Percentiles rank a stretch among this genome's conserved stretches.
Conservation (phyloP, 352 stramenopile genomes). For the Blastocystis sp. region DNA sequence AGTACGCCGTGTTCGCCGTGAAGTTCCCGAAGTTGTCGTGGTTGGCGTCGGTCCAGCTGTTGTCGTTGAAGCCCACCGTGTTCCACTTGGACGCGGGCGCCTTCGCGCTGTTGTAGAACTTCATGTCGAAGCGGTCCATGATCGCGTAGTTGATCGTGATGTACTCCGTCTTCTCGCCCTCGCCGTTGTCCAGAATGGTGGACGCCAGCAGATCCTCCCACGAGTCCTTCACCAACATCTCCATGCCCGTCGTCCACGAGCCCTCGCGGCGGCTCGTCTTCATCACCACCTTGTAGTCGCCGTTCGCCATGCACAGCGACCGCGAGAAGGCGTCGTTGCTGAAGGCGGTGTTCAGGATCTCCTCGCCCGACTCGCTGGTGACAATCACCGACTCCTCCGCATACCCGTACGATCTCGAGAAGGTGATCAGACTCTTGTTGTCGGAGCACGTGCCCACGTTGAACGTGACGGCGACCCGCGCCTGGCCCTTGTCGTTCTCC, state of each 20-base stretch:
- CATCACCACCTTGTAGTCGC: constrained; percentile 5
- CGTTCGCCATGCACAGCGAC: constrained; percentile 5
- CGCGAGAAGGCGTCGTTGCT: neutral
- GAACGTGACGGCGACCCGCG: neutral
- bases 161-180: constrained; percentile 22
- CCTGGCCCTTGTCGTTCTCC: neutral
- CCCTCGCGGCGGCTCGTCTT: neutral
- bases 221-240: constrained; percentile 13
- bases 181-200: neutral
- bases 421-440: neutral
- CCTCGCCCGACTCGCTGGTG: neutral
- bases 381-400: neutral
- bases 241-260: neutral
- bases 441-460: constrained; percentile 43
- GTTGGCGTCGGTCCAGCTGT: neutral
- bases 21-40: constrained; percentile 21
- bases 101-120: constrained; percentile 8
- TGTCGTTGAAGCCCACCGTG: constrained; percentile 19
- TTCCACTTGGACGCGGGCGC: constrained; percentile 12
- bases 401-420: neutral
- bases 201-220: constrained; percentile 7
- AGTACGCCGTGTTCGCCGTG: neutral
- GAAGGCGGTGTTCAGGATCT: neutral
- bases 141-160: constrained; percentile 40
- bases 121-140: neutral